phyloP scores from a whole-genome alignment of 495 filamentous ascomycete genomes.

The Symbiotaphrina buchneri region DNA sequence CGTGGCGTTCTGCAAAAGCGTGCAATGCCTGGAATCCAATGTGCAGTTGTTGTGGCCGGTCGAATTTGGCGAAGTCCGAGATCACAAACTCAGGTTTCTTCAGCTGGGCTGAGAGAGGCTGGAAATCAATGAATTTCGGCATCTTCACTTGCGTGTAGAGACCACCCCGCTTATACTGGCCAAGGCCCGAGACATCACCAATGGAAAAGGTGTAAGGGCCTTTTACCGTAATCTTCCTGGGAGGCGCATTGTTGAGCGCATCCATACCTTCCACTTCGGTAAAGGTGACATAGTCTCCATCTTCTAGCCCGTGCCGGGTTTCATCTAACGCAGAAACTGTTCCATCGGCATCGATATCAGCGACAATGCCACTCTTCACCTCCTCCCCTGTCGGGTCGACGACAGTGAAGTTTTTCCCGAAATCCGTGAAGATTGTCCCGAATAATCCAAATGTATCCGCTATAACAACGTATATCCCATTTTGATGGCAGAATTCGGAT shows the following conservation, averaged over 20 bases:
- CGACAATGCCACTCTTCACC: constrained; percentile 71
- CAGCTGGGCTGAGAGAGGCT: constrained; percentile 48
- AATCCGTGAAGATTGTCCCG: constrained; percentile 91
- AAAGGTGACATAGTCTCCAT: constrained; percentile 93
- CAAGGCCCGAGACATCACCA: constrained; percentile 72
- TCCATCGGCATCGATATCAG: constrained; percentile 68
- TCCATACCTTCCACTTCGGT: constrained; percentile 89
- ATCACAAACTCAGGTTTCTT: constrained; percentile 75
- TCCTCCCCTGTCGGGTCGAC: constrained; percentile 84
- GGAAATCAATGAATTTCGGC: constrained; percentile 86
- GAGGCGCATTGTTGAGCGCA: constrained; percentile 54
- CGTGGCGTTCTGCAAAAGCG: constrained; percentile 47
- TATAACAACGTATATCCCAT: constrained; percentile 74
- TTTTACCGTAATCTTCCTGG: constrained; percentile 79
- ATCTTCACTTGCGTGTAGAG: constrained; percentile 92
- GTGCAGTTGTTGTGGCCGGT: constrained; percentile 79
- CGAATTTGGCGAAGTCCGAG: constrained; percentile 94
- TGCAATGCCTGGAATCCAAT: constrained; percentile 84
- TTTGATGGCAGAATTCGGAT: constrained; percentile 79
- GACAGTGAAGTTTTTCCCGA: constrained; percentile 77
- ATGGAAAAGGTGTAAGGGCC: constrained; percentile 92
- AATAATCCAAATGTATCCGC: constrained; percentile 85
- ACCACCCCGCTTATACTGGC: constrained; percentile 68
- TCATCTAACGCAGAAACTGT: constrained; percentile 90
- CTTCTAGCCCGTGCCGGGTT: constrained; percentile 82